These are phyloP conservation scores for Zygoascus flipseniorum DNA, from an alignment of 805 yeast genomes.

Conservation along the genomic window DNA sequence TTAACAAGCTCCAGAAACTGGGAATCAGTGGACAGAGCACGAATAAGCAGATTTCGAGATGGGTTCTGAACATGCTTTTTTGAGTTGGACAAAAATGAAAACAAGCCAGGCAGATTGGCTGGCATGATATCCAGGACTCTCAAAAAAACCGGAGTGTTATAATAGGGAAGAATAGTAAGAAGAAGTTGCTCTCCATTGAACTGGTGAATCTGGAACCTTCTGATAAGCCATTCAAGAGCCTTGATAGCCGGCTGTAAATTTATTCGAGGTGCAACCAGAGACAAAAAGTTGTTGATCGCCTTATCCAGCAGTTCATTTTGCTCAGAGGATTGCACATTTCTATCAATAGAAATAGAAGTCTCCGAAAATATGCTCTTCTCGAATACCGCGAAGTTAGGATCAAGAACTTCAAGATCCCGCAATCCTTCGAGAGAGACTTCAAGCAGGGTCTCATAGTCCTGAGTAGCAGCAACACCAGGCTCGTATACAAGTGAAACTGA, in stretches of 20 bases:
- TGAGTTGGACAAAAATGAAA: slow-evolving; percentile 60
- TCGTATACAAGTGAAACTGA: slow-evolving; percentile 83
- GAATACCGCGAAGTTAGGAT: slow-evolving; percentile 66
- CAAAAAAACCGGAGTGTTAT: slow-evolving; percentile 61
- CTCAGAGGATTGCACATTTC: slow-evolving; percentile 74
- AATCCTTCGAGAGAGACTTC: slow-evolving; percentile 68
- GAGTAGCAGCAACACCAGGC: slow-evolving; percentile 82
- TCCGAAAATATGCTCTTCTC: slow-evolving; percentile 71
- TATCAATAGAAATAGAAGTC: slow-evolving; percentile 68
- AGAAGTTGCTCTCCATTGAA: slow-evolving; percentile 68
- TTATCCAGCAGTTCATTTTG: slow-evolving; percentile 64
- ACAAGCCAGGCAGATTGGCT: slow-evolving; percentile 61
- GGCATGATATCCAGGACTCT: slow-evolving; percentile 68
- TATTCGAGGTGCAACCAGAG: slow-evolving; percentile 69
- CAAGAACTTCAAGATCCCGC: slow-evolving; percentile 60
- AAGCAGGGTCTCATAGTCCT: slow-evolving; percentile 79
- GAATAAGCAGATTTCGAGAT: slow-evolving; percentile 57
- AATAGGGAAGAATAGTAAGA: slow-evolving; percentile 73
- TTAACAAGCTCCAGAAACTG: slow-evolving; percentile 62
- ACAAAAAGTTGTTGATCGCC: slow-evolving; percentile 66
- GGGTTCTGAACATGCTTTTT: slow-evolving; percentile 59
- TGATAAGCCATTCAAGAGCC: slow-evolving; percentile 90
- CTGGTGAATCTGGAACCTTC: slow-evolving; percentile 77
- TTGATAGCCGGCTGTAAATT: slow-evolving; percentile 64
- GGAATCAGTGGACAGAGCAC: slow-evolving; percentile 57